A percentile compares a stretch with the other conserved stretches of the same genome.
Conservation (phyloP, 2,329 filamentous ascomycete species). For the Pseudopyricularia cyperi region DNA sequence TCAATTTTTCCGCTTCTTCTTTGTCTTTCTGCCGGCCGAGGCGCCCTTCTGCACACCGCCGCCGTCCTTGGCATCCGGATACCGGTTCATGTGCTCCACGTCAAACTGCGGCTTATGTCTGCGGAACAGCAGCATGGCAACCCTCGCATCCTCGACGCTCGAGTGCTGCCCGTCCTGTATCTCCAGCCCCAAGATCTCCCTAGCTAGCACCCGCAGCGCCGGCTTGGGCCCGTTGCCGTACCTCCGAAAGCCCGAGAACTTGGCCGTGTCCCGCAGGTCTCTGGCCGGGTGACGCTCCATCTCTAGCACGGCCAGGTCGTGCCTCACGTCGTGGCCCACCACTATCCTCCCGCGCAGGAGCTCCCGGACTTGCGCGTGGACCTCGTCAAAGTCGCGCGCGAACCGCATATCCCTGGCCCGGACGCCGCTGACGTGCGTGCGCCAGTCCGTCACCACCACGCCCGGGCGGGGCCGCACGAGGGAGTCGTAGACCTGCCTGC, state of each 20-base stretch:
- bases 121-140: conserved; percentile 80
- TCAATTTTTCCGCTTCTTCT: conserved; percentile 23
- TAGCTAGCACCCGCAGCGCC: conserved; percentile 45
- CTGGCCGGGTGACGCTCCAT: conserved; percentile 59
- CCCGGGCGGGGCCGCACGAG: conserved; percentile 69
- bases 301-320: conserved; percentile 64
- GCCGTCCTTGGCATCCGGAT: conserved; percentile 22
- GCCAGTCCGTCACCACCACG: conserved; percentile 76
- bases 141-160: conserved; percentile 68
- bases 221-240: conserved; percentile 56
- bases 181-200: conserved; percentile 43
- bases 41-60: conserved; percentile 11
- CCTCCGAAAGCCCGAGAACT: conserved; percentile 61
- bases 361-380: conserved; percentile 57
- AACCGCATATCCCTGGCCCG: conserved; percentile 56
- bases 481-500: conserved; percentile 84
- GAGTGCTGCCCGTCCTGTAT: conserved; percentile 54
- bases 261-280: conserved; percentile 76
- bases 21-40: conserved; percentile 28
- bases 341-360: conserved; percentile 61
- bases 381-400: conserved; percentile 61
- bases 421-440: conserved; percentile 77
- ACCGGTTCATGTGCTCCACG: conserved; percentile 60
- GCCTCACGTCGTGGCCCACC: conserved; percentile 72
- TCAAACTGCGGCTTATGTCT: conserved; percentile 79